Percentiles rank a stretch among this genome's conserved stretches.
Conservation (phyloP, 257 asterid genomes). For the Capsicum chinense region DNA sequence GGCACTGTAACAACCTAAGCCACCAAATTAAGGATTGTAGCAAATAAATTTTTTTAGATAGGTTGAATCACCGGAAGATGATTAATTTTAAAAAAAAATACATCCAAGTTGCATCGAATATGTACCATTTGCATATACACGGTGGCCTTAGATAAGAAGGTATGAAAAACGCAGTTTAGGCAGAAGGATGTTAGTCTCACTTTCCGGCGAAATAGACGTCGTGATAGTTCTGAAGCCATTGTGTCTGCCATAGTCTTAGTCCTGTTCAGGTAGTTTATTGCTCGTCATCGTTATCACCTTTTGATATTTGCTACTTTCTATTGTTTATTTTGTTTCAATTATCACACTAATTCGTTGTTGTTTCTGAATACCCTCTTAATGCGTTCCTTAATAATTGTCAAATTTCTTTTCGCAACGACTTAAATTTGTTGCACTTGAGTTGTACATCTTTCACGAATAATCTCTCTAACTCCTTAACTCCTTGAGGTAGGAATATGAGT, state of each 20-base stretch:
- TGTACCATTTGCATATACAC: background rate
- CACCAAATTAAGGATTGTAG: background rate
- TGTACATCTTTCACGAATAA: background rate
- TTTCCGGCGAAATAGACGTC: background rate
- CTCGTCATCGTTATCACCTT: background rate
- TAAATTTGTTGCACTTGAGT: too few relatives aligned
- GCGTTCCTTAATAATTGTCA: too few relatives aligned
- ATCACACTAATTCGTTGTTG: background rate
- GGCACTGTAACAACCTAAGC: background rate
- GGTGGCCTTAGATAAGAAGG: background rate
- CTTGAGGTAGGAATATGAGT: too few relatives aligned
- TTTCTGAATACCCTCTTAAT: too few relatives aligned
- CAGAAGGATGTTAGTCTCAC: background rate
- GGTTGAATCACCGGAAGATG: background rate
- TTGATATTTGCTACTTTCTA: background rate
- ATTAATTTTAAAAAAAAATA: background rate
- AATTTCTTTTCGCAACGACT: too few relatives aligned
- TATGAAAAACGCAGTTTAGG: background rate
- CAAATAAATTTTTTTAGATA: background rate
- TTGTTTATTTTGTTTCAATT: background rate
- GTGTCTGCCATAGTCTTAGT: background rate
- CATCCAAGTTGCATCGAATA: background rate
- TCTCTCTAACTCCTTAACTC: background rate
- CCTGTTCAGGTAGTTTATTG: background rate
- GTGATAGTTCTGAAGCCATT: too few relatives aligned